A percentile compares a stretch with the other conserved stretches of the same genome.
These are phyloP conservation scores for Epichloe scottii DNA, from an alignment of 2,329 filamentous ascomycete genomes.

Conservation along the genomic window DNA sequence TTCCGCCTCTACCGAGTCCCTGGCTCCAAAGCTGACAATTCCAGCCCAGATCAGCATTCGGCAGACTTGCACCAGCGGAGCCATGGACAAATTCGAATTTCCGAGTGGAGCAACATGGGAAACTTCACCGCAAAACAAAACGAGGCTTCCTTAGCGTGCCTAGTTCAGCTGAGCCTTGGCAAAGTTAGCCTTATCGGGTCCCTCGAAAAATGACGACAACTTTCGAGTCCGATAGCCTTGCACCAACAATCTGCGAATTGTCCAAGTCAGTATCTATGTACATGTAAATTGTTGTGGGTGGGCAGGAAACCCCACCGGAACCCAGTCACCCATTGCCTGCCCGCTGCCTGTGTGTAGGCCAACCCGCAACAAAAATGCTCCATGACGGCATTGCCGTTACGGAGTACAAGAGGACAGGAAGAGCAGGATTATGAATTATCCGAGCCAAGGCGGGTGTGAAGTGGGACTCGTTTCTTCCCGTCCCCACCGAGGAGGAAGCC, in stretches of 20 bases:
- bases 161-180: neutral
- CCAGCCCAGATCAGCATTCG: neutral
- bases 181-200: neutral
- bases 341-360: too few relatives aligned
- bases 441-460: neutral
- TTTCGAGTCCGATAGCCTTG: neutral
- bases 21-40: too few relatives aligned
- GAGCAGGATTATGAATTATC: too few relatives aligned
- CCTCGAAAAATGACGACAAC: neutral
- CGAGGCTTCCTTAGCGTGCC: neutral
- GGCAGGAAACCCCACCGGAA: too few relatives aligned
- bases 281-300: too few relatives aligned
- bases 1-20: too few relatives aligned
- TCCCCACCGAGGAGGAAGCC: neutral
- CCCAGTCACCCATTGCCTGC: too few relatives aligned
- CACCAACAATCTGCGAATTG: too few relatives aligned
- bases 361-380: too few relatives aligned
- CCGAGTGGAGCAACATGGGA: neutral
- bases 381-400: too few relatives aligned
- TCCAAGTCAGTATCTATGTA: too few relatives aligned
- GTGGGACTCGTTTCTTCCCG: conserved; percentile 1
- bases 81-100: neutral
- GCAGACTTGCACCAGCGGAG: neutral
- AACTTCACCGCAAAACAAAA: neutral
- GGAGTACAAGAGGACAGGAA: too few relatives aligned